Conservation (phyloP, 352 stramenopile genomes). For the Phytophthora lateralis region DNA sequence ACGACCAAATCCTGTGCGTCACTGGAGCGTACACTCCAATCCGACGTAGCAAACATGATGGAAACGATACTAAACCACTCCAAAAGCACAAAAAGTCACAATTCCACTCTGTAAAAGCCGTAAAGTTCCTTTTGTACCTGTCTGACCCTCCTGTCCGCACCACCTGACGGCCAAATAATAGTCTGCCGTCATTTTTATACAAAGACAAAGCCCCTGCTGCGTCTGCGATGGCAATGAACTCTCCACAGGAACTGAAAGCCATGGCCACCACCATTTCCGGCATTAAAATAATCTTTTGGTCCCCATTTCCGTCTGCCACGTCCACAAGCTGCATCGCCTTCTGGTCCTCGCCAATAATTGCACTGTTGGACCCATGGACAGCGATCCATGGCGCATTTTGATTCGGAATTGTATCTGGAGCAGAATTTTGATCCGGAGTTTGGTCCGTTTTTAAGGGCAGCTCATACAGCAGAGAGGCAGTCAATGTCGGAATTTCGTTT, state of each 20-base stretch:
- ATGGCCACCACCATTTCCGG: conserved; percentile 27
- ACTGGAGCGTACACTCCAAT: conserved; percentile 4
- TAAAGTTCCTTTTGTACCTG: conserved; percentile 5
- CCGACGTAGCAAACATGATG: conserved; percentile 18
- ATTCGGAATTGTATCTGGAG: background rate
- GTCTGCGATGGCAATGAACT: conserved; percentile 41
- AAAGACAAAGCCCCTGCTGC: conserved; percentile 29
- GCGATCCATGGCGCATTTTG: conserved; percentile 23
- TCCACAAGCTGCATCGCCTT: conserved; percentile 9
- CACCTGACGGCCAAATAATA: conserved; percentile 25
- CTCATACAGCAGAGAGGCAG: conserved; percentile 8
- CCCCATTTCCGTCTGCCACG: background rate
- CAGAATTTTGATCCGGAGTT: background rate
- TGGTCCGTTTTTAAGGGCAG: background rate
- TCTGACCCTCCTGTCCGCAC: conserved; percentile 11
- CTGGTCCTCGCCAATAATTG: conserved; percentile 4
- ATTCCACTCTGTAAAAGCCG: background rate
- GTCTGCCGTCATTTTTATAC: conserved; percentile 32
- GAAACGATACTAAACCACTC: conserved; percentile 9
- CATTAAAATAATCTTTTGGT: conserved; percentile 24
- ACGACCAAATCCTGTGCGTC: conserved; percentile 37
- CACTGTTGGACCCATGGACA: conserved; percentile 15
- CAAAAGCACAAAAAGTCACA: background rate
- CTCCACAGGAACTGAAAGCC: conserved; percentile 43
- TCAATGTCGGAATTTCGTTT: background rate